phyloP scores from a whole-genome alignment of 208 protist species.

The Acanthamoeba lenticulata region DNA sequence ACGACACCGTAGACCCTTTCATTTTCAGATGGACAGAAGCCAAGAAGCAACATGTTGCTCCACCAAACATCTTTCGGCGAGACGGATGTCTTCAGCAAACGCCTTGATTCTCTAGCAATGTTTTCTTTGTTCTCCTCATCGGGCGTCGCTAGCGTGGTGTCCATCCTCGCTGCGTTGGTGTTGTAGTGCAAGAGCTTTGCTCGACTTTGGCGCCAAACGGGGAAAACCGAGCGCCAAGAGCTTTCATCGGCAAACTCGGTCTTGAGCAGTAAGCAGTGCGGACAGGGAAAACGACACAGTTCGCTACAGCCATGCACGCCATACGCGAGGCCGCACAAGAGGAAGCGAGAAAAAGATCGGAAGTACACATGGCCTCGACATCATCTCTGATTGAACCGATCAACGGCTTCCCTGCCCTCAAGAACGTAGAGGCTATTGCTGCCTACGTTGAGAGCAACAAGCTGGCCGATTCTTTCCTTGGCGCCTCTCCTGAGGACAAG shows the following conservation, averaged over 20 bases:
- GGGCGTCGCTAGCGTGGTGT: not conserved
- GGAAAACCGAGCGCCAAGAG: not conserved
- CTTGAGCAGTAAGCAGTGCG: no score
- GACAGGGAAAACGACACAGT: no score
- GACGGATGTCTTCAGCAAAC: not conserved
- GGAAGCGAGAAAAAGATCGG: not conserved
- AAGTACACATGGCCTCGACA: not conserved
- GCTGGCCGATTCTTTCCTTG: not conserved
- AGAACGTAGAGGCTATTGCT: not conserved
- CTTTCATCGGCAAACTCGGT: no score
- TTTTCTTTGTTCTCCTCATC: not conserved
- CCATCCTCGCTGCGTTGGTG: not conserved
- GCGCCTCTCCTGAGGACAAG: constrained; percentile 22
- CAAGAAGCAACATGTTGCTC: constrained; percentile 38
- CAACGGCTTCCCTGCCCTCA: not conserved
- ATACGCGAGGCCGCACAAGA: not conserved
- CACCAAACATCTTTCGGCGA: constrained; percentile 27
- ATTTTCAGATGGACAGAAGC: constrained; percentile 24
- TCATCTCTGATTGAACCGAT: not conserved
- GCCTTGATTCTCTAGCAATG: not conserved
- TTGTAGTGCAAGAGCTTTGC: not conserved
- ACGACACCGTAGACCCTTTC: not conserved
- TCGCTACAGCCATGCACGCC: not conserved
- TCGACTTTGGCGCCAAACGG: constrained; percentile 1
- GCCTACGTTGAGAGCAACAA: not conserved